Conservation (phyloP, 1,284 basidiomycete genomes). For the Ganoderma lucidum region DNA sequence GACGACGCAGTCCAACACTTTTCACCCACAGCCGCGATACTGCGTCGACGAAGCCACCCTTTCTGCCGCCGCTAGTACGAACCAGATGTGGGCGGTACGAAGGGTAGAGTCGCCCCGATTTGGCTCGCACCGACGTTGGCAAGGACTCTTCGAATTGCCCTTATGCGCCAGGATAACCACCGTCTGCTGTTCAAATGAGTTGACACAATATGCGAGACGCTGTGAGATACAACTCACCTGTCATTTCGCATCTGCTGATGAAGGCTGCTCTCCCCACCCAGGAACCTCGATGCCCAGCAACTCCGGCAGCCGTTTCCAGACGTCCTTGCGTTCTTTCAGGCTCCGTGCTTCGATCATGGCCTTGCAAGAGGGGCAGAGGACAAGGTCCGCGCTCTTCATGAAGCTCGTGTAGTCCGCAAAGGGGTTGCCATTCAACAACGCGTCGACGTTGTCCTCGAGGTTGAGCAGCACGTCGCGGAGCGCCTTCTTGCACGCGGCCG, state of each 20-base stretch:
- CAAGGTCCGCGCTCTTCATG: background rate
- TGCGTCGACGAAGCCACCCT: too few species aligned
- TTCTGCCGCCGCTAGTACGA: too few species aligned
- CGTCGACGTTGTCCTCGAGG: background rate
- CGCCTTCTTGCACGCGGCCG: background rate
- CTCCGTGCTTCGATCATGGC: background rate
- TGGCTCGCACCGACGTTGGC: too few species aligned
- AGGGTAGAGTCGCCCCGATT: too few species aligned
- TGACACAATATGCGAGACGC: too few species aligned
- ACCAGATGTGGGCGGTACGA: too few species aligned
- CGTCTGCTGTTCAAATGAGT: too few species aligned
- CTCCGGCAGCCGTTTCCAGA: conserved; percentile 16
- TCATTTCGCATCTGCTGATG: background rate
- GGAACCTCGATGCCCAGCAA: conserved; percentile 12
- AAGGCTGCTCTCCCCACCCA: conserved; percentile 16
- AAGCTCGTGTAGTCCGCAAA: background rate
- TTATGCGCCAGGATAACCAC: too few species aligned
- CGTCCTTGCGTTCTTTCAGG: background rate
- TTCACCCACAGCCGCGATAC: too few species aligned
- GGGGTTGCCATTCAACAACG: background rate
- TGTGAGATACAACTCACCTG: background rate
- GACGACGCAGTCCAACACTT: too few species aligned
- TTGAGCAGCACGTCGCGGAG: background rate
- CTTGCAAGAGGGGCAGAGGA: background rate
- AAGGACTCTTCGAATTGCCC: too few species aligned